Evolutionary conservation across 331 rosid species (phyloP).

Genomic region (Telfairia occidentalis): DNA sequence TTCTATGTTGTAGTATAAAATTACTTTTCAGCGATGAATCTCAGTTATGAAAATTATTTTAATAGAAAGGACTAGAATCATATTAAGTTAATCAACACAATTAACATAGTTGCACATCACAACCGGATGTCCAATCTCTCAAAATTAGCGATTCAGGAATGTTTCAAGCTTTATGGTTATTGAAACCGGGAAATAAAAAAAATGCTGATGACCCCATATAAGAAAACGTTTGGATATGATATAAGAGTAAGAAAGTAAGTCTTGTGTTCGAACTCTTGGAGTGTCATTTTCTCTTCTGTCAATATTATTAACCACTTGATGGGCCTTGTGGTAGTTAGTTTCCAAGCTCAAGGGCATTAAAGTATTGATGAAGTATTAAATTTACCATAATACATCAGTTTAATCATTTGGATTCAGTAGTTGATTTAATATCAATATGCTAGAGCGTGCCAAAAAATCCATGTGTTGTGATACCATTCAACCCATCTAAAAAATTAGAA

Average conservation of each 20-base stretch:
- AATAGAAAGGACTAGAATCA: background rate
- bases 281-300: too few relatives aligned
- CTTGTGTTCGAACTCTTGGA: too few relatives aligned
- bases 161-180: too few relatives aligned
- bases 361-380: too few relatives aligned
- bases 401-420: too few relatives aligned
- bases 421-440: background rate
- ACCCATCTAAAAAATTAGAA: background rate
- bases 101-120: background rate
- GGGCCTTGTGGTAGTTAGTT: too few relatives aligned
- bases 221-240: too few relatives aligned
- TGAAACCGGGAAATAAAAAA: background rate
- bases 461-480: background rate
- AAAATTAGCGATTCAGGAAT: background rate
- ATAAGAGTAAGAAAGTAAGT: too few relatives aligned
- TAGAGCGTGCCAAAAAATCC: background rate
- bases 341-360: too few relatives aligned
- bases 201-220: too few relatives aligned
- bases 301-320: too few relatives aligned
- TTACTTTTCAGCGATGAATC: background rate
- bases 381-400: too few relatives aligned
- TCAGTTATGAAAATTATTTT: background rate
- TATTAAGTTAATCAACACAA: background rate
- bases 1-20: background rate
- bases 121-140: background rate